Conservation (phyloP, 2,329 filamentous ascomycete genomes). For the Trichoderma oligosporum region DNA sequence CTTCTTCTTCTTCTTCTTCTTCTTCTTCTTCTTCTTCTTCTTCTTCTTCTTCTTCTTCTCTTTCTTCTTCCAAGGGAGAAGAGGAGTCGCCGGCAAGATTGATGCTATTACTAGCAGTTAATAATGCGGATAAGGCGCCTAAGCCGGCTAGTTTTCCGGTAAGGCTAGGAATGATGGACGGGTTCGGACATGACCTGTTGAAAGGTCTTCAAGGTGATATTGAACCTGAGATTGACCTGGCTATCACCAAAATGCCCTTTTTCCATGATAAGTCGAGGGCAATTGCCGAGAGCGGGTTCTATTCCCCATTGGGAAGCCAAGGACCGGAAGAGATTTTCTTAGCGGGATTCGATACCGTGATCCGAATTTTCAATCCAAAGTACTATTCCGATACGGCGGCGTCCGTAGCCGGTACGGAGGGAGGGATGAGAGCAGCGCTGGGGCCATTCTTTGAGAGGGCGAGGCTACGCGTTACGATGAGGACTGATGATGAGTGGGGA, state of each 20-base stretch:
- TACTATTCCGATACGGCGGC: conserved; percentile 55
- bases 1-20: background rate
- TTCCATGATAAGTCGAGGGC: conserved; percentile 68
- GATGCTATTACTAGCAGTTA: conserved; percentile 57
- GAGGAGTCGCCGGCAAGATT: conserved; percentile 36
- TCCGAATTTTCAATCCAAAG: conserved; percentile 67
- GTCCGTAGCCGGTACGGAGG: too few species aligned
- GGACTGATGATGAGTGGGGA: conserved; percentile 60
- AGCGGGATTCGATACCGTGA: conserved; percentile 71
- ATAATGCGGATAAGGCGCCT: conserved; percentile 64
- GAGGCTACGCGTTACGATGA: conserved; percentile 59
- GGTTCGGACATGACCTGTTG: conserved; percentile 58
- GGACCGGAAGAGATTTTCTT: conserved; percentile 60
- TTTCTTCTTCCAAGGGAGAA: background rate
- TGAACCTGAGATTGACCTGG: conserved; percentile 55
- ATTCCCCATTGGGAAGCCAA: conserved; percentile 24
- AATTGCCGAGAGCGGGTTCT: conserved; percentile 48
- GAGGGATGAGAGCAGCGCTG: conserved; percentile 50
- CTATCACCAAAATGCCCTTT: conserved; percentile 66
- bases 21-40: background rate
- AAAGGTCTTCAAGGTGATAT: conserved; percentile 17
- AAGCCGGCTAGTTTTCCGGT: conserved; percentile 65
- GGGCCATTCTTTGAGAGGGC: conserved; percentile 61
- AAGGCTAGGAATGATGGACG: conserved; percentile 67
- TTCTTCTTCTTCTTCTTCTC: background rate